phyloP scores from a whole-genome alignment of 1,284 basidiomycete genomes.

The Hypsizygus ulmarius region DNA sequence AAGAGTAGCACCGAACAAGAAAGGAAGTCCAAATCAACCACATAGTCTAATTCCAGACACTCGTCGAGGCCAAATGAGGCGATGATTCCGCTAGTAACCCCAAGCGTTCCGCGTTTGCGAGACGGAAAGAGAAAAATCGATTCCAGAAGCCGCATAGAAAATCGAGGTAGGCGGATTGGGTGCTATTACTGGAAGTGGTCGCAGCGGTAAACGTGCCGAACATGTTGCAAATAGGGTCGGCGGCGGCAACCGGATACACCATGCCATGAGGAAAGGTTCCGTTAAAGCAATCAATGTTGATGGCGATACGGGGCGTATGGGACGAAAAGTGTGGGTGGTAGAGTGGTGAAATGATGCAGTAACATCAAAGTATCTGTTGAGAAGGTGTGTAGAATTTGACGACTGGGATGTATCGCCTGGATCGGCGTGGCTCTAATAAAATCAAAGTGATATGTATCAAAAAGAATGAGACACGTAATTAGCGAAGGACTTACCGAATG shows the following conservation, averaged over 20 bases:
- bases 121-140: not conserved
- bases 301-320: constrained; percentile 32
- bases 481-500: not conserved
- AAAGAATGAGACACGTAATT: not conserved
- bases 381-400: not conserved
- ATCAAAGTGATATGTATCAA: not conserved
- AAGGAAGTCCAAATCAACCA: no score
- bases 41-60: not conserved
- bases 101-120: not conserved
- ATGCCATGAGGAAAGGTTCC: constrained; percentile 39
- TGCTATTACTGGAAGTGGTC: constrained; percentile 9
- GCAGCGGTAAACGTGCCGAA: not conserved
- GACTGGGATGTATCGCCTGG: not conserved
- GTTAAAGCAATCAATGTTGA: constrained; percentile 40
- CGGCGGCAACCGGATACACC: constrained; percentile 22
- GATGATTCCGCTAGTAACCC: not conserved
- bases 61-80: not conserved
- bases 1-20: no score
- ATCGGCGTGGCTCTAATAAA: not conserved
- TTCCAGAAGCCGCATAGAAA: not conserved
- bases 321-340: constrained; percentile 7
- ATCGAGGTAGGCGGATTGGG: not conserved
- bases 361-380: not conserved
- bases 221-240: no score
- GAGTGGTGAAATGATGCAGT: not conserved